Evolutionary conservation across 2,329 filamentous ascomycete genomes (phyloP).

Genomic region (Aspergillus awamori): DNA sequence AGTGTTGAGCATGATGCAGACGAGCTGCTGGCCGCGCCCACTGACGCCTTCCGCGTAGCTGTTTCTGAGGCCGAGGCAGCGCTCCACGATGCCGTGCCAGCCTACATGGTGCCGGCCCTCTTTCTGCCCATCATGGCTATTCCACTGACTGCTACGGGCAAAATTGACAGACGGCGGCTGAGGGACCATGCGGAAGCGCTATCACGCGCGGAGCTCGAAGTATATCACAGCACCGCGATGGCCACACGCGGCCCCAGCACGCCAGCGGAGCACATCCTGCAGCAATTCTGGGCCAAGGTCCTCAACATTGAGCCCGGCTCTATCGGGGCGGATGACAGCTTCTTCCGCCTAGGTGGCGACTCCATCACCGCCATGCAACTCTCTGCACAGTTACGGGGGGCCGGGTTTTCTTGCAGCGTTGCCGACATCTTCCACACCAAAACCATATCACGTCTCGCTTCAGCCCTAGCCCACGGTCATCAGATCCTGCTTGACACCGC

Average conservation of each 20-base stretch:
- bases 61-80: no score
- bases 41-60: no score
- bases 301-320: background rate
- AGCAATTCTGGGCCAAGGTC: background rate
- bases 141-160: no score
- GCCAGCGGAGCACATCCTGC: background rate
- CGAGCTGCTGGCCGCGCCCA: no score
- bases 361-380: slow-evolving; percentile 20
- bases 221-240: no score
- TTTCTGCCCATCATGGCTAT: no score
- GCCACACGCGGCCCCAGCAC: background rate
- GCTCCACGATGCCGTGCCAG: no score
- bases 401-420: slow-evolving; percentile 14
- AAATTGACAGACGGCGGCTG: no score
- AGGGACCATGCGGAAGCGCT: no score
- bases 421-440: background rate
- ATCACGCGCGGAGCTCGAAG: no score
- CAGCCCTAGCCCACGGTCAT: background rate
- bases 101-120: no score
- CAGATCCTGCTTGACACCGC: background rate
- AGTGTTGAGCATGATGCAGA: no score
- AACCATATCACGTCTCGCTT: background rate
- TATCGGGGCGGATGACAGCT: slow-evolving; percentile 21
- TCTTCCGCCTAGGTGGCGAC: slow-evolving; percentile 24
- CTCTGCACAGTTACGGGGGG: background rate